Percentiles rank a stretch among this genome's conserved stretches.
phyloP scores from a whole-genome alignment of 345 rosid genomes.

The Lenwebbia sp. region DNA sequence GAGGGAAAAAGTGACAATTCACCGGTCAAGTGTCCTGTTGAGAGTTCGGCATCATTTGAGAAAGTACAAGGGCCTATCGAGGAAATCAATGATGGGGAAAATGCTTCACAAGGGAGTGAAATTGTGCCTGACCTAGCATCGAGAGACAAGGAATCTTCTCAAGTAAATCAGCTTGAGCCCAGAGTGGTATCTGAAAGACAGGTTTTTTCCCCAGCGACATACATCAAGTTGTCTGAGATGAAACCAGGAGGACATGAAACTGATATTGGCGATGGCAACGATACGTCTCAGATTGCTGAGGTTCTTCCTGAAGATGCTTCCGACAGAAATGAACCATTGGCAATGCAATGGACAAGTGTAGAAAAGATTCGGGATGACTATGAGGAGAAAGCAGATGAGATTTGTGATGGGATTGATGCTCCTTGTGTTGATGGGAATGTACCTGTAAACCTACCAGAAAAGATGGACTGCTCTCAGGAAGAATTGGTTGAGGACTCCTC shows the following conservation, averaged over 20 bases:
- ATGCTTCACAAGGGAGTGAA: slow-evolving; percentile 9
- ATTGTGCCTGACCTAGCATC: background rate
- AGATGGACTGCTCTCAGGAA: background rate
- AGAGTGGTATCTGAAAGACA: background rate
- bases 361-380: background rate
- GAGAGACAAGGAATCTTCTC: background rate
- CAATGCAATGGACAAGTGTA: background rate
- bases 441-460: background rate
- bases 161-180: background rate
- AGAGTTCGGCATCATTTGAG: background rate
- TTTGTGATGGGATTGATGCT: background rate
- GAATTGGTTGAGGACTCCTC: background rate
- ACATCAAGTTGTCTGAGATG: background rate
- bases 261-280: background rate
- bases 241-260: background rate
- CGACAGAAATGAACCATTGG: background rate
- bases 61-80: background rate
- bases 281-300: background rate
- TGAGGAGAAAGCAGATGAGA: background rate
- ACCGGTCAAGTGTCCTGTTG: background rate
- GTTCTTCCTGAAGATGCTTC: background rate
- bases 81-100: background rate
- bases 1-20: slow-evolving; percentile 2
- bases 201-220: background rate
- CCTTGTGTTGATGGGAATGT: background rate